phyloP scores from a whole-genome alignment of 2,329 filamentous ascomycete species.

The Aspergillus tanneri region DNA sequence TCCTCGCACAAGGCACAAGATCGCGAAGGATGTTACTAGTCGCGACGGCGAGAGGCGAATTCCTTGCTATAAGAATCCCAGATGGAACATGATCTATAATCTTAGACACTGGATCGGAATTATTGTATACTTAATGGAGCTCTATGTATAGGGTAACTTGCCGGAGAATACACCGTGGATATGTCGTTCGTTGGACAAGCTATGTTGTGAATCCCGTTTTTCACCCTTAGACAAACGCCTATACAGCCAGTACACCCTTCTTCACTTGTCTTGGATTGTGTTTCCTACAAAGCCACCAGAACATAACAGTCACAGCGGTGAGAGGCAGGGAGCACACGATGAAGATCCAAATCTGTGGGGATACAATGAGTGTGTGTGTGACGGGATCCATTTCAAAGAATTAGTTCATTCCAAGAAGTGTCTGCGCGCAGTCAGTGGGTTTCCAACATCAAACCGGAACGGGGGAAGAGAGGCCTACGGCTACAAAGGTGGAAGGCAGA shows the following conservation, averaged over 20 bases:
- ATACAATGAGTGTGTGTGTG: conserved; percentile 30
- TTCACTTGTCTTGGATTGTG: conserved; percentile 7
- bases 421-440: too few relatives aligned
- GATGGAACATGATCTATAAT: too few relatives aligned
- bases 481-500: conserved; percentile 40
- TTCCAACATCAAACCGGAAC: too few relatives aligned
- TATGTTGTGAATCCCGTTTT: too few relatives aligned
- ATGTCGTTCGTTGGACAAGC: too few relatives aligned
- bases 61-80: conserved; percentile 5
- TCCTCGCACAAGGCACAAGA: not conserved
- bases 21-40: not conserved
- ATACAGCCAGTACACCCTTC: too few relatives aligned
- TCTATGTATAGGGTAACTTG: too few relatives aligned
- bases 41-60: not conserved
- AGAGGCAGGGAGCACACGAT: conserved; percentile 31
- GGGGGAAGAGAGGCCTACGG: conserved; percentile 26
- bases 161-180: too few relatives aligned
- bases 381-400: conserved; percentile 37
- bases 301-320: conserved; percentile 34
- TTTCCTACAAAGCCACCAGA: conserved; percentile 17
- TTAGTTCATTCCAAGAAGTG: conserved; percentile 45
- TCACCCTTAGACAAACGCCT: too few relatives aligned
- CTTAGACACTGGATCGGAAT: too few relatives aligned
- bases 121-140: too few relatives aligned
- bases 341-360: conserved; percentile 43